Evolutionary conservation across 2,329 filamentous ascomycete genomes (phyloP), one percentile per base, ranked within the genome.

Genomic region (Knufia fluminis): DNA sequence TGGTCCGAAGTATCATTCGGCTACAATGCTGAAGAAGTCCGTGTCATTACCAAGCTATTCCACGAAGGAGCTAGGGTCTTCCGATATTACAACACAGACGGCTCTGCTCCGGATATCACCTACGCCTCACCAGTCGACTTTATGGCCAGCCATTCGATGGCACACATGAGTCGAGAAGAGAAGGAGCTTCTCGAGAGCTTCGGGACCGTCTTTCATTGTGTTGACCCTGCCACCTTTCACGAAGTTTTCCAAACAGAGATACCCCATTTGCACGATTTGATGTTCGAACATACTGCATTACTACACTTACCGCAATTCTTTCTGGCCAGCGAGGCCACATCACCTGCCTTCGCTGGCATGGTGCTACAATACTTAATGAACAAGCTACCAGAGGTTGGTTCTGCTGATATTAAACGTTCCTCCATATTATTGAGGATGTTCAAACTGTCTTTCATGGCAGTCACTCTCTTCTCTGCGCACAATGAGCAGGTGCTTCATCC

Each of bases 161-260:
- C 92, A 36, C 91, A 89, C 0, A 94, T 88, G 64, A 85, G 82
- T 53, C 94, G 94, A 60, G 94, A 98, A 63, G 94, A 98, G 67
- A 98, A 98, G 65, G 92, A 98, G 48, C 76, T 98, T 7, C 75
- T 99, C 4, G 94, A 98, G 71, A 94, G 88, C 2, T 99, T 99
- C 65, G 92, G 91, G 1, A 97, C 92, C 0, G 90, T 98, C 23
- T 98, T 99, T 64, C 92, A 98, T 64, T 94, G 91, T 67, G 92
- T 99, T 56, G 92, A 99, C 62, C 92, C 92, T 1, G 92, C 94
- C 9, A 96, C 91, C 0, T 98, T 99, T 64, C 90, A 98, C 61
- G 92, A 99, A 70, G 89, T 98, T 35, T 99, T 98, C 66, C 87
- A 95, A 64, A 87, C 90, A 53, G 92, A 97, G 70, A 97, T 99